These are phyloP conservation scores for Papiliotrema fonsecae DNA, from an alignment of 1,284 basidiomycete genomes.

Conservation along the genomic window DNA sequence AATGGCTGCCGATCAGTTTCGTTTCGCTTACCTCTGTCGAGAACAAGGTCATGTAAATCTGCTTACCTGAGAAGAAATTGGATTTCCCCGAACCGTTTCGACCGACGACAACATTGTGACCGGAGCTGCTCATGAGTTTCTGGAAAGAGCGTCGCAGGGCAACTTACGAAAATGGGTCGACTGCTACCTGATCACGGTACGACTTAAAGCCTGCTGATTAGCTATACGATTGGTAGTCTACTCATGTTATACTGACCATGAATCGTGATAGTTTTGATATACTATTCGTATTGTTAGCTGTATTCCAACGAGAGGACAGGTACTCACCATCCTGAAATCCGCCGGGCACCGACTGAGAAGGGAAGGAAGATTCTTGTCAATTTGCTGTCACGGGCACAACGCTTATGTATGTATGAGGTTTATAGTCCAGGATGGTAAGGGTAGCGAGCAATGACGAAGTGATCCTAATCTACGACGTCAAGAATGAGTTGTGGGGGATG, in stretches of 20 bases:
- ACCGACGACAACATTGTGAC: slow-evolving; percentile 89
- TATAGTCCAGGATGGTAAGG: too few species aligned
- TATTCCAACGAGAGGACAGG: background rate
- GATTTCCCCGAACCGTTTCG: slow-evolving; percentile 94
- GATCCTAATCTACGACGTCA: too few species aligned
- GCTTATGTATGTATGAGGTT: too few species aligned
- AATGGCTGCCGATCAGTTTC: slow-evolving; percentile 58
- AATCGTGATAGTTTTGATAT: slow-evolving; percentile 87
- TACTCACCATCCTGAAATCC: slow-evolving; percentile 19
- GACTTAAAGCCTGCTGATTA: slow-evolving; percentile 76
- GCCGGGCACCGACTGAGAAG: too few species aligned
- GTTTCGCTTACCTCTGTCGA: slow-evolving; percentile 4
- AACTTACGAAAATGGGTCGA: slow-evolving; percentile 54
- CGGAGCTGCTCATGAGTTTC: slow-evolving; percentile 56
- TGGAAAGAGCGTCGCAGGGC: background rate
- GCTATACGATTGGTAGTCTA: background rate
- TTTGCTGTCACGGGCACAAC: too few species aligned
- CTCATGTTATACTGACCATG: slow-evolving; percentile 54
- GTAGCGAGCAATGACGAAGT: too few species aligned
- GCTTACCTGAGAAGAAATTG: slow-evolving; percentile 86
- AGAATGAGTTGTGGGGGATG: too few species aligned
- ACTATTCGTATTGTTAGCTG: slow-evolving; percentile 42
- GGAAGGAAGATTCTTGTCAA: too few species aligned
- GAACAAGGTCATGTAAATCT: background rate
- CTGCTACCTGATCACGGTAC: slow-evolving; percentile 61